Conservation (phyloP, 208 protist genomes). For the Leishmania guyanensis region DNA sequence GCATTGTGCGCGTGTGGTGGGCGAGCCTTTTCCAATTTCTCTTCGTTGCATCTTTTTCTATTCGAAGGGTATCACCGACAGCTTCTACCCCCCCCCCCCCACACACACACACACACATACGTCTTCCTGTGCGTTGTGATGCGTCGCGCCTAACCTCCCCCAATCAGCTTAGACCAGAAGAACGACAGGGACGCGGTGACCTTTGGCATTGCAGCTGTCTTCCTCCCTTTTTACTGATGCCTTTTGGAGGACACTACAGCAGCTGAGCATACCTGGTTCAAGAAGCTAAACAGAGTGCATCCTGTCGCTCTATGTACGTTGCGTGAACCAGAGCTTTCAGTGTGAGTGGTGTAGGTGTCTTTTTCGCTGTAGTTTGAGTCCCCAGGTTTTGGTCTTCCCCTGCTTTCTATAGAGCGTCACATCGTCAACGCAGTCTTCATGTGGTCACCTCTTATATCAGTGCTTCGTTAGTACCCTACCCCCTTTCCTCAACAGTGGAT, state of each 20-base stretch:
- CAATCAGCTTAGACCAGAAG: background rate
- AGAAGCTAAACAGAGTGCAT: background rate
- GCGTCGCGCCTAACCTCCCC: background rate
- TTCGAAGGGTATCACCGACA: background rate
- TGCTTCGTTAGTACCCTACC: background rate
- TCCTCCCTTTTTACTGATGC: background rate
- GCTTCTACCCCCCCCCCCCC: background rate
- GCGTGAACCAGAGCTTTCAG: background rate
- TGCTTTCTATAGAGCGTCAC: background rate
- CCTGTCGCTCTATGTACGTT: background rate
- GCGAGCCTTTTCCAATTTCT: constrained; percentile 4
- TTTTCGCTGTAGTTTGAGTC: background rate
- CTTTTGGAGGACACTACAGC: background rate
- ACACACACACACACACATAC: background rate
- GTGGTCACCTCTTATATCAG: background rate
- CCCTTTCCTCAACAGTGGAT: too few species aligned
- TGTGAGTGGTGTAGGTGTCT: background rate
- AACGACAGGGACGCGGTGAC: background rate
- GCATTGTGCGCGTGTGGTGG: background rate
- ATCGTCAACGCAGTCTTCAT: background rate
- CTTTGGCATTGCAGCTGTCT: background rate
- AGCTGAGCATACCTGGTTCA: background rate
- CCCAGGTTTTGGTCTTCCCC: background rate
- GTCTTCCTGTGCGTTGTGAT: background rate
- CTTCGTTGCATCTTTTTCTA: background rate